Conservation (phyloP, 176 grass and related monocot species). For the Dendrocalamus sinicus region DNA sequence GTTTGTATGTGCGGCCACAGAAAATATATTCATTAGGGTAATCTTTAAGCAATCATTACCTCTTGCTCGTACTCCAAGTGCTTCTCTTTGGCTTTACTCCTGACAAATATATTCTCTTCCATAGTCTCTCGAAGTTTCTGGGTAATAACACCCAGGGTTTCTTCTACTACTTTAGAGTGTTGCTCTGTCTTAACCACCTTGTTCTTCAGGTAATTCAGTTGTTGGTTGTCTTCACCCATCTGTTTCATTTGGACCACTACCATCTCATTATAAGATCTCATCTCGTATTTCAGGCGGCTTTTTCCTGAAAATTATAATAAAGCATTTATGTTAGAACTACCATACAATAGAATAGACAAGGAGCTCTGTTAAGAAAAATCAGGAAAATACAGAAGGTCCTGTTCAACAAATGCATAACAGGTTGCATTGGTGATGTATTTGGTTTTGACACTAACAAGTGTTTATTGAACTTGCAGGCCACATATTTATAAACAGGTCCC, state of each 20-base stretch:
- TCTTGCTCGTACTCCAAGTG: slow-evolving; percentile 78
- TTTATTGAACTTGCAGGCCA: not conserved
- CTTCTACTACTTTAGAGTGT: slow-evolving; percentile 66
- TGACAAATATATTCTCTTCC: slow-evolving; percentile 60
- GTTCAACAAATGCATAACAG: slow-evolving; percentile 14
- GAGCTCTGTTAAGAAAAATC: not conserved
- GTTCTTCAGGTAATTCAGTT: slow-evolving; percentile 65
- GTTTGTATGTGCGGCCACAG: not conserved
- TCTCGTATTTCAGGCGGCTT: slow-evolving; percentile 68
- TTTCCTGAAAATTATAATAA: slow-evolving; percentile 61
- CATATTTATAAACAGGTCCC: not conserved
- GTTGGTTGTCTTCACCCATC: slow-evolving; percentile 93
- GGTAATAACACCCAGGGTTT: slow-evolving; percentile 50
- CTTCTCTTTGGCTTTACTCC: slow-evolving; percentile 59
- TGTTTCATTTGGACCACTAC: slow-evolving; percentile 79
- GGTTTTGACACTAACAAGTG: not conserved
- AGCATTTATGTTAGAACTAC: slow-evolving; percentile 19
- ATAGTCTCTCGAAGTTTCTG: slow-evolving; percentile 61
- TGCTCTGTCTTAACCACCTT: slow-evolving; percentile 64
- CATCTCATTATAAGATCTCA: slow-evolving; percentile 91
- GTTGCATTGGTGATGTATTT: not conserved
- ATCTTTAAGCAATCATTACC: slow-evolving; percentile 45
- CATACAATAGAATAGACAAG: slow-evolving; percentile 6
- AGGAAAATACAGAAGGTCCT: not conserved
- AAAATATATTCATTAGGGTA: slow-evolving; percentile 18